A percentile compares a stretch with the other conserved stretches of the same genome.
Evolutionary conservation across 345 rosid genomes (phyloP).

Genomic region (Isatis tinctoria): DNA sequence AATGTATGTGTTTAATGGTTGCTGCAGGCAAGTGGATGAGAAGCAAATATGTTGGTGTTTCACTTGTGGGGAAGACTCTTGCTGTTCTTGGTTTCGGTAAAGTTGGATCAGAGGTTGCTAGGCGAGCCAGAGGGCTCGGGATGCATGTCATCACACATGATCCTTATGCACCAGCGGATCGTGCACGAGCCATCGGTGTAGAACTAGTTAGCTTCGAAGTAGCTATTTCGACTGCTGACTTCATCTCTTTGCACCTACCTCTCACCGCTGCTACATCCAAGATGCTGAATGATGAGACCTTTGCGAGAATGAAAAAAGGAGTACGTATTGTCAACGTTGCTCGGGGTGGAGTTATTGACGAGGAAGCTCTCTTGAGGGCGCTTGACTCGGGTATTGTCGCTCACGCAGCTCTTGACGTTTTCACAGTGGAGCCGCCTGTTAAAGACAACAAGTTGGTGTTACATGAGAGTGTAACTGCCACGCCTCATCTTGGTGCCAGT

Average conservation of each 20-base stretch:
- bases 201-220: constrained; percentile 44
- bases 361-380: constrained; percentile 47
- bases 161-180: constrained; percentile 54
- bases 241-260: constrained; percentile 52
- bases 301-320: constrained; percentile 47
- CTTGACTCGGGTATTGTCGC: constrained; percentile 46
- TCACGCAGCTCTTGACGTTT: constrained; percentile 55
- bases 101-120: constrained; percentile 57
- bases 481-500: constrained; percentile 61
- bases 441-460: constrained; percentile 39
- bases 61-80: constrained; percentile 53
- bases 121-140: constrained; percentile 49
- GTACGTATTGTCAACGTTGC: constrained; percentile 53
- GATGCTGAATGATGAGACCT: constrained; percentile 49
- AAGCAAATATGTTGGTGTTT: constrained; percentile 45
- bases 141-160: constrained; percentile 54
- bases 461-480: constrained; percentile 45
- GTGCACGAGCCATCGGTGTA: constrained; percentile 50
- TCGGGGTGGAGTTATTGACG: constrained; percentile 52
- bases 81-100: constrained; percentile 58
- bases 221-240: constrained; percentile 45
- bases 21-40: constrained; percentile 45
- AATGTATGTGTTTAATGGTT: background rate
- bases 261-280: constrained; percentile 49
- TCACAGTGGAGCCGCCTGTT: constrained; percentile 45